A percentile compares a stretch with the other conserved stretches of the same genome.
These are phyloP conservation scores for Leptosphaerulina australis DNA, from an alignment of 2,329 filamentous ascomycete species.

Conservation along the genomic window DNA sequence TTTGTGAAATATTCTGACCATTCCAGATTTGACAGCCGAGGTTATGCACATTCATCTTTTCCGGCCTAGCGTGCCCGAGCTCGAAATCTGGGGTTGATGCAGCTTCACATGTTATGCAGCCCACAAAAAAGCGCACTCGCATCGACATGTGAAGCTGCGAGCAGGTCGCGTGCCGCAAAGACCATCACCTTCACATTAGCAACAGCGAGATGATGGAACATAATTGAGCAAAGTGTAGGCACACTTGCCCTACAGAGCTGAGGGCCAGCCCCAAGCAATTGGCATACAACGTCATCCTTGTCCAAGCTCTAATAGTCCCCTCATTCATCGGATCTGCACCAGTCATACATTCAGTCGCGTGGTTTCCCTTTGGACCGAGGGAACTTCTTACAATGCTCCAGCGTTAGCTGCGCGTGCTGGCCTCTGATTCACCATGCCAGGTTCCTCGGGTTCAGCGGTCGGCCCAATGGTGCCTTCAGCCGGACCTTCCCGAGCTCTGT, in stretches of 20 bases:
- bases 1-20: conserved; percentile 13
- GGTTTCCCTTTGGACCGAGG: conserved; percentile 46
- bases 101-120: conserved; percentile 40
- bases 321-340: conserved; percentile 20
- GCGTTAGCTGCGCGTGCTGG: conserved; percentile 18
- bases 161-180: conserved; percentile 27
- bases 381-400: conserved; percentile 17
- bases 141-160: conserved; percentile 41
- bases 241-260: background rate
- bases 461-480: conserved; percentile 46
- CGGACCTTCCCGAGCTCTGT: conserved; percentile 38
- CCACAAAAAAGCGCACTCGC: conserved; percentile 16
- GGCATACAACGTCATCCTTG: conserved; percentile 44
- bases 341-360: conserved; percentile 16
- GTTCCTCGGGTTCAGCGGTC: conserved; percentile 39
- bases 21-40: conserved; percentile 22
- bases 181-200: background rate
- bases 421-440: conserved; percentile 23
- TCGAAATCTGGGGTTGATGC: conserved; percentile 20
- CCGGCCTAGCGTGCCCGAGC: conserved; percentile 11
- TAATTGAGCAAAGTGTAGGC: conserved; percentile 1
- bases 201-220: background rate
- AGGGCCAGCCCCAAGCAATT: conserved; percentile 33
- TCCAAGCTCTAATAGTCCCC: conserved; percentile 32
- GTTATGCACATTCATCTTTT: conserved; percentile 8